phyloP scores from a whole-genome alignment of 768 basidiomycete genomes.

The Albatrellus ellisii region DNA sequence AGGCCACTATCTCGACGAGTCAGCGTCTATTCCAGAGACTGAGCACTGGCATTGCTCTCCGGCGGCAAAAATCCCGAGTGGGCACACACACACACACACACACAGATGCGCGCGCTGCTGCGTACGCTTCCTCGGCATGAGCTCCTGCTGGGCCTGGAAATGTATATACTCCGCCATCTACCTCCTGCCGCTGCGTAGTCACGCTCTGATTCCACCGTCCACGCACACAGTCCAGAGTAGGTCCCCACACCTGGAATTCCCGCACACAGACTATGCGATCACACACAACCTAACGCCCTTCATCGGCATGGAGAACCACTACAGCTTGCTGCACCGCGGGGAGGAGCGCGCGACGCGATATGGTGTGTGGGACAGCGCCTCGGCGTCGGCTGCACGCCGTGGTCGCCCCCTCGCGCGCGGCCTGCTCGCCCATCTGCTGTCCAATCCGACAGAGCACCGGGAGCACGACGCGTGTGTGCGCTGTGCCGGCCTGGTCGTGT shows the following conservation, averaged over 20 bases:
- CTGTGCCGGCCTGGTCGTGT: no score
- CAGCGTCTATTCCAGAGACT: constrained; percentile 29
- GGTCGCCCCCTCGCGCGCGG: constrained; percentile 26
- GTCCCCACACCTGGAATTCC: neutral
- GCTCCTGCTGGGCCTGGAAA: constrained; percentile 24
- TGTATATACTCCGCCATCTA: constrained; percentile 11
- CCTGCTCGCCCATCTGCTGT: constrained; percentile 18
- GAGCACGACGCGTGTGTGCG: no score
- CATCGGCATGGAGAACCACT: constrained; percentile 53
- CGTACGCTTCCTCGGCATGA: constrained; percentile 28
- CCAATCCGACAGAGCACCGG: no score
- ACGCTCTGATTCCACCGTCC: neutral
- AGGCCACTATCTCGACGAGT: constrained; percentile 17
- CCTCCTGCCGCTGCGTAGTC: neutral
- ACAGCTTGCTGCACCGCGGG: constrained; percentile 44
- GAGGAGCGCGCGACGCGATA: constrained; percentile 52
- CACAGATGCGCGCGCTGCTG: constrained; percentile 31
- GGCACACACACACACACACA: neutral
- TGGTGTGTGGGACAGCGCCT: constrained; percentile 21
- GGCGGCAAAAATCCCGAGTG: neutral
- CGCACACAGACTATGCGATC: constrained; percentile 26
- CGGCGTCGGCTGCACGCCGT: constrained; percentile 23
- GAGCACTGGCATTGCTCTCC: constrained; percentile 4
- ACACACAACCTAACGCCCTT: constrained; percentile 33
- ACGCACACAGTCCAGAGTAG: constrained; percentile 16